Base-by-base conservation (phyloP, 306 rosid genomes). In the Erythrophleum fordii region DNA sequence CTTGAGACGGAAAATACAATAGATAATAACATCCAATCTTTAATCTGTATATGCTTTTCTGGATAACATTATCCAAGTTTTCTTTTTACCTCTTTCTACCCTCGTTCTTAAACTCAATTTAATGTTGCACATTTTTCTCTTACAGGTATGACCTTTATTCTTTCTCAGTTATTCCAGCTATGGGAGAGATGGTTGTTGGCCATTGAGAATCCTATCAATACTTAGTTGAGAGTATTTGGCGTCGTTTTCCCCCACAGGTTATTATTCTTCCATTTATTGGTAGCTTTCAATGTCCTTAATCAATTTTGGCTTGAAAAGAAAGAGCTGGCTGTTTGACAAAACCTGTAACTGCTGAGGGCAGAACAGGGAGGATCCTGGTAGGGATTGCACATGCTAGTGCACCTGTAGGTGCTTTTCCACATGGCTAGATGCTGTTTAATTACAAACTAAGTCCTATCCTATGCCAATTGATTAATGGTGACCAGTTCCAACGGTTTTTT, bases 161-260 rank as follows among this genome's bases (percentile, higher is more conserved):
- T 22, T 93, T 93, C 87, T 87, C 89, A 1, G 73, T 92, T 48
- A 93, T 92, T 86, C 99, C 97, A 34, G 73, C 89, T 61, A 28
- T 93, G 49, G 98, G 98, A 69, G 92, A 93, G 90, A 65, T 93
- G 73, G 90, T 93, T 88, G 91, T 91, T 14, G 93, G 94, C 4
- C 97, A 93, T 77, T 90, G 96, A 53, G 85, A 86, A 75, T 95
- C 99, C 49, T 95, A 95, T 87, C 97, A 93, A 80, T 95, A 95
- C 91, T 85, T 95, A 75, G 99, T 95, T 58, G 99, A 95, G 84
- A 95, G 99, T 82, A 90, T 93, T 72, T 89, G 92, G 61, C 92
- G n/a, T n/a, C n/a, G 92, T 66, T 95, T 95, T 62, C 98, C 99
- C 46, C 17, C 94, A 6, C 99, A 95, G 98, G 98, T 95, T 76